phyloP scores from a whole-genome alignment of 352 stramenopile species.

The Phytophthora europaea region DNA sequence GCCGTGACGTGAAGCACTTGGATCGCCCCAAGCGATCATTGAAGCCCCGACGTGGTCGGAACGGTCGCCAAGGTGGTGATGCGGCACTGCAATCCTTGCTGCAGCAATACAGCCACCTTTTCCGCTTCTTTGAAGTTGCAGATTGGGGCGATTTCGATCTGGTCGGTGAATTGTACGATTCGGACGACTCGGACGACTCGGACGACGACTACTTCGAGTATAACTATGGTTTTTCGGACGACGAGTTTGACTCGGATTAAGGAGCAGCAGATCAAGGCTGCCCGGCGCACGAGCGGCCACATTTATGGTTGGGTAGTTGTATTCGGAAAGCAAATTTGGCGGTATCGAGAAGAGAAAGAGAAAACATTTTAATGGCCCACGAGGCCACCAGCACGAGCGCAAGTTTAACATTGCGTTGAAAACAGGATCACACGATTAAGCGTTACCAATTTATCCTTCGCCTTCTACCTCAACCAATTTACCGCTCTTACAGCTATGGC shows the following conservation, averaged over 20 bases:
- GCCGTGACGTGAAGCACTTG: slow-evolving; percentile 73
- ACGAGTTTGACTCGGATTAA: slow-evolving; percentile 43
- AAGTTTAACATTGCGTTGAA: neutral
- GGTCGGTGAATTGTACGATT: slow-evolving; percentile 33
- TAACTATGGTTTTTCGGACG: slow-evolving; percentile 27
- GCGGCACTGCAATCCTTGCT: slow-evolving; percentile 58
- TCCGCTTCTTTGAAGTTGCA: slow-evolving; percentile 72
- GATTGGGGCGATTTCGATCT: slow-evolving; percentile 63
- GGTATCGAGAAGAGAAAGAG: neutral
- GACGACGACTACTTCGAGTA: slow-evolving; percentile 40
- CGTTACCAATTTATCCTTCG: neutral
- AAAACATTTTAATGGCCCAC: neutral
- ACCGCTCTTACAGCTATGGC: too few relatives aligned
- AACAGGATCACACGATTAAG: neutral
- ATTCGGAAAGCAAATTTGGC: neutral
- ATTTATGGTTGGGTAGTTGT: slow-evolving; percentile 33
- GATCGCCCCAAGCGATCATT: slow-evolving; percentile 57
- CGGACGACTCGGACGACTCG: slow-evolving; percentile 38
- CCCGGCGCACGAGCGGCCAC: neutral
- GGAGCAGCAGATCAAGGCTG: neutral
- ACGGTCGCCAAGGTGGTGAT: slow-evolving; percentile 25
- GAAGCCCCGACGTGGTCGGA: slow-evolving; percentile 36
- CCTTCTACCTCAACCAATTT: too few relatives aligned
- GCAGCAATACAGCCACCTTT: slow-evolving; percentile 70
- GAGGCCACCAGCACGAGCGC: neutral